Evolutionary conservation across 1,284 basidiomycete species (phyloP), one percentile per base, ranked within the genome.

Genomic region (Microbotryum saponariae): DNA sequence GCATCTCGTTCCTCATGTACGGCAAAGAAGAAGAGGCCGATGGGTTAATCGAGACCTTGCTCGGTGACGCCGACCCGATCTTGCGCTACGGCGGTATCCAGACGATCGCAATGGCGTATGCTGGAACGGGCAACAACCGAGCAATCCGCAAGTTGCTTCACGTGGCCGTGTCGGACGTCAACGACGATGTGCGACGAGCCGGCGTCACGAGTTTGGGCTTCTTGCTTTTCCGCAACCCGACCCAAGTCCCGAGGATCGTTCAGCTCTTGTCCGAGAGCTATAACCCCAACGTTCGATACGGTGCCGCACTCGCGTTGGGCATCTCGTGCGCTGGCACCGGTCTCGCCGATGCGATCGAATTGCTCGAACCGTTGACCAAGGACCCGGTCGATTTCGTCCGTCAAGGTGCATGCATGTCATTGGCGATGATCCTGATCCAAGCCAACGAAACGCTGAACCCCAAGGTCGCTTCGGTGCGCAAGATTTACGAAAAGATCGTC

Each of bases 291-390:
- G 92, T 97, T 31, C 83, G 93, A 49, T 96, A 92, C 71, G 92
- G 92, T 71, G 92, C 92, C 37, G 94, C 93, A 4, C 82, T 97
- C 49, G 92, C 92, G 31, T 80, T 97, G 16, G 92, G 92, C 71
- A 91, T 97, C 68, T 89, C 92, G 20, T 97, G 92, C 72, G 92
- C 93, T 25, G 93, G 93, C n/a, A 97, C 93, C 25, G 93, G 92
- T 61, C 82, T 93, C 56, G 87, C 89, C 80, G 91, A 96, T 75
- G 93, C 93, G 14, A 85, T 97, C 60, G 90, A 91, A 68, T 89
- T 97, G 66, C 79, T 97, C 60, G 90, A 96, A 76, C 93, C 93
- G 7, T 90, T 97, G 87, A 94, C 91, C 25, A 93, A 89, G 73
- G 93, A 97, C 71, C 85, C 91, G 27, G 89, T 96, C 53, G 93